Evolutionary conservation across 2,329 filamentous ascomycete species (phyloP).

Genomic region (Coccinonectria pachysandricola): DNA sequence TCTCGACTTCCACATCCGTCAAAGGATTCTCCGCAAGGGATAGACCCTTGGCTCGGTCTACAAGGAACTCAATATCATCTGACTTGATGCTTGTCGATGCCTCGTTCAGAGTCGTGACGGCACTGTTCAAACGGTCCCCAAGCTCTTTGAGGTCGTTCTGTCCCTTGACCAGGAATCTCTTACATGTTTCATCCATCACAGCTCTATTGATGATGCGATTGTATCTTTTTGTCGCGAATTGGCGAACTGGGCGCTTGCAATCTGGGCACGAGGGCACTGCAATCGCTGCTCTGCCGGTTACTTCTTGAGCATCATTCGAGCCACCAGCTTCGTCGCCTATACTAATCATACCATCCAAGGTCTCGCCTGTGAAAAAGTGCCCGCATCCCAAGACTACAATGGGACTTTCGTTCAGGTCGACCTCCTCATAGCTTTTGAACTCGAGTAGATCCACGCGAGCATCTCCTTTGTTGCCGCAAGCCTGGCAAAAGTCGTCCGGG

Average conservation of each 20-base stretch:
- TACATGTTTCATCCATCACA: conserved; percentile 49
- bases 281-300: conserved; percentile 39
- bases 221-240: conserved; percentile 42
- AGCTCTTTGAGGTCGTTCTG: conserved; percentile 25
- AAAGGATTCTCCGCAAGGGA: too few relatives aligned
- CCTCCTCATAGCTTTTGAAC: conserved; percentile 40
- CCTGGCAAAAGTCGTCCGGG: conserved; percentile 45
- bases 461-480: conserved; percentile 33
- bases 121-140: conserved; percentile 16
- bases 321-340: conserved; percentile 30
- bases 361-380: conserved; percentile 49
- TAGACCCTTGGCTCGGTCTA: too few relatives aligned
- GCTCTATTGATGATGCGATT: conserved; percentile 48
- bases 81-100: too few relatives aligned
- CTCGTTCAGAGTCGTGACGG: too few relatives aligned
- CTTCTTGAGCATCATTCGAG: conserved; percentile 20
- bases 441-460: conserved; percentile 45
- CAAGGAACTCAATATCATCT: too few relatives aligned
- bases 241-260: conserved; percentile 47
- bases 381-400: conserved; percentile 51
- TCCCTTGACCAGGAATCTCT: conserved; percentile 40
- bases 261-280: conserved; percentile 35
- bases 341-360: conserved; percentile 48
- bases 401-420: conserved; percentile 46
- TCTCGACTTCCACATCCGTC: too few relatives aligned